These are phyloP conservation scores for Chiua virens DNA, from an alignment of 768 basidiomycete genomes.

Conservation along the genomic window DNA sequence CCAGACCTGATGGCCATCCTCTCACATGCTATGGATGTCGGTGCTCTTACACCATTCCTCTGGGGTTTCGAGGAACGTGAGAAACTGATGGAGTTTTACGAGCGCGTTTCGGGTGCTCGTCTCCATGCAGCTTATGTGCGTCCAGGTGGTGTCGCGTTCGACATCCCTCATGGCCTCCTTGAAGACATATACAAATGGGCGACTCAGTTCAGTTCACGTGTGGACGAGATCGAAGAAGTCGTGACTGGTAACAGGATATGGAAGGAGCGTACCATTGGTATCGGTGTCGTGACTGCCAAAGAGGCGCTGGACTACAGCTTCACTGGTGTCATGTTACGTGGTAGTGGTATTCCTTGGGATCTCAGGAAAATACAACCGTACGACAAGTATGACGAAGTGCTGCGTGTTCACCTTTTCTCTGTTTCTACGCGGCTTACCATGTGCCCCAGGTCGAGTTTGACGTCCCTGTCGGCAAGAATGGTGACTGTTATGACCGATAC, in stretches of 20 bases:
- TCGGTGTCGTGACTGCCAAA: constrained; percentile 90
- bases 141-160: constrained; percentile 96
- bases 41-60: constrained; percentile 96
- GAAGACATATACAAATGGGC: constrained; percentile 99
- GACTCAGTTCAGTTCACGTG: constrained; percentile 85
- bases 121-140: constrained; percentile 97
- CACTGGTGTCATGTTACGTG: constrained; percentile 95
- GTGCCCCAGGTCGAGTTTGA: constrained; percentile 85
- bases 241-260: constrained; percentile 97
- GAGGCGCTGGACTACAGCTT: constrained; percentile 91
- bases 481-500: no score
- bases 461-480: constrained; percentile 93
- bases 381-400: constrained; percentile 91
- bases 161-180: constrained; percentile 96
- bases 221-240: constrained; percentile 98
- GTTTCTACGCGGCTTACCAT: neutral
- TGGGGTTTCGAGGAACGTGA: constrained; percentile 99
- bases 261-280: constrained; percentile 90
- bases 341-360: constrained; percentile 95
- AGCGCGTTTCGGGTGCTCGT: constrained; percentile 96
- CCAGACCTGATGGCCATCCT: constrained; percentile 95
- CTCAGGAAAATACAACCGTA: constrained; percentile 89
- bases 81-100: constrained; percentile 99
- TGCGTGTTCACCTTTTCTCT: neutral
- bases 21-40: constrained; percentile 96